Evolutionary conservation across 2,329 filamentous ascomycete genomes (phyloP).

Genomic region (Penicillium fuscoglaucum): DNA sequence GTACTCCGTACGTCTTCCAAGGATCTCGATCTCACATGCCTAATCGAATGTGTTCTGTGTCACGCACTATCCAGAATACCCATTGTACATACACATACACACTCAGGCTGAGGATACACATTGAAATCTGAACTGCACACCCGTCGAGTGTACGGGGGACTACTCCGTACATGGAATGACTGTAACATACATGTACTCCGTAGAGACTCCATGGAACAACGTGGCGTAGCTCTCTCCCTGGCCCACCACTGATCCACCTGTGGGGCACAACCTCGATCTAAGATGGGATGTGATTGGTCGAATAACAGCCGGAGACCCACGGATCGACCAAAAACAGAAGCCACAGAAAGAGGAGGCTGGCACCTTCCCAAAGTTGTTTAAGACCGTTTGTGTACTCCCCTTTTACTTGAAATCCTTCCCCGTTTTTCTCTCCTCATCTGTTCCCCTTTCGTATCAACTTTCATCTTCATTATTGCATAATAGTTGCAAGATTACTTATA

Average conservation of each 20-base stretch:
- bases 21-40: neutral
- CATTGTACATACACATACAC: neutral
- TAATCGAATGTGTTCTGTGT: neutral
- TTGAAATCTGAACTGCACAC: neutral
- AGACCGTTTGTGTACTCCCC: conserved; percentile 1
- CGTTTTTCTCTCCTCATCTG: conserved; percentile 2
- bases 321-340: conserved; percentile 15
- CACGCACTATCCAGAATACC: neutral
- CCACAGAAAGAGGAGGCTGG: conserved; percentile 27
- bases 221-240: neutral
- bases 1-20: neutral
- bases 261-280: neutral
- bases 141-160: neutral
- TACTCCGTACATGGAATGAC: neutral
- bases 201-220: neutral
- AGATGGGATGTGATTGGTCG: conserved; percentile 6
- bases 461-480: conserved; percentile 8
- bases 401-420: neutral
- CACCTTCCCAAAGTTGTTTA: conserved; percentile 11
- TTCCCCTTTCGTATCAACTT: neutral
- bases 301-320: conserved; percentile 16
- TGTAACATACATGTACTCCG: neutral
- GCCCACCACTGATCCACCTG: neutral
- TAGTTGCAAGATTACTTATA: neutral
- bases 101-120: neutral